phyloP scores from a whole-genome alignment of 495 filamentous ascomycete genomes.

The Rostrohypoxylon terebratum region DNA sequence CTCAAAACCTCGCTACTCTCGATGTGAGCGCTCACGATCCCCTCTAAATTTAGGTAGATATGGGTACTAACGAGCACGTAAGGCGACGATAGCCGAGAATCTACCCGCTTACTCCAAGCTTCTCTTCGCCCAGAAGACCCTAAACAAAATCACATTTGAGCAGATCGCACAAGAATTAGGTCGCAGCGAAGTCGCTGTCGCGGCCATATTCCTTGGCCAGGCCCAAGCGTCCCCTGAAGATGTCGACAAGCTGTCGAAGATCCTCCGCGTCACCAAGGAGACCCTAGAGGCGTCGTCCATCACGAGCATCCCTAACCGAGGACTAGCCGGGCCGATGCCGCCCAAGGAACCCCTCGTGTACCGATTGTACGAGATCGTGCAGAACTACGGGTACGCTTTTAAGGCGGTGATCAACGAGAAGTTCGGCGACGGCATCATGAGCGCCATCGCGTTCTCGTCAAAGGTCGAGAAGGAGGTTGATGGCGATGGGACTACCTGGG shows the following conservation, averaged over 20 bases:
- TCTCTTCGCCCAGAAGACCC: slow-evolving; percentile 88
- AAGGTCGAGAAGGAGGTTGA: slow-evolving; percentile 97
- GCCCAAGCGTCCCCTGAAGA: slow-evolving; percentile 83
- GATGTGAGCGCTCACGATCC: slow-evolving; percentile 47
- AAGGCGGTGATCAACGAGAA: slow-evolving; percentile 98
- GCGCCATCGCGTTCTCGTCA: slow-evolving; percentile 91
- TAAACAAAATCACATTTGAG: slow-evolving; percentile 81
- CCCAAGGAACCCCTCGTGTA: slow-evolving; percentile 95
- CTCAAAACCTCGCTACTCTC: slow-evolving; percentile 51
- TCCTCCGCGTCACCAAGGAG: slow-evolving; percentile 72
- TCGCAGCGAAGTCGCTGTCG: slow-evolving; percentile 89
- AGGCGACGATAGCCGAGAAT: slow-evolving; percentile 57
- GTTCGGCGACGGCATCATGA: slow-evolving; percentile 99
- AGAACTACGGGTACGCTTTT: slow-evolving; percentile 98
- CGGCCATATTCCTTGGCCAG: slow-evolving; percentile 96
- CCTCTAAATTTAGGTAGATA: not conserved
- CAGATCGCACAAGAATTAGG: slow-evolving; percentile 79
- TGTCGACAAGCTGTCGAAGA: slow-evolving; percentile 73
- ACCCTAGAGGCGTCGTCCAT: slow-evolving; percentile 73
- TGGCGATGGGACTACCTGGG: slow-evolving; percentile 77
- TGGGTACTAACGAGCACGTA: slow-evolving; percentile 24
- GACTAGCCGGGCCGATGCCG: slow-evolving; percentile 89
- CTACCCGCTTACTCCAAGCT: slow-evolving; percentile 77
- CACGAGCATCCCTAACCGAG: slow-evolving; percentile 82
- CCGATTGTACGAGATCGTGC: slow-evolving; percentile 93